Evolutionary conservation across 805 yeast species (phyloP), one percentile per base, ranked within the genome.

Genomic region (Hagleromyces aurorensis): DNA sequence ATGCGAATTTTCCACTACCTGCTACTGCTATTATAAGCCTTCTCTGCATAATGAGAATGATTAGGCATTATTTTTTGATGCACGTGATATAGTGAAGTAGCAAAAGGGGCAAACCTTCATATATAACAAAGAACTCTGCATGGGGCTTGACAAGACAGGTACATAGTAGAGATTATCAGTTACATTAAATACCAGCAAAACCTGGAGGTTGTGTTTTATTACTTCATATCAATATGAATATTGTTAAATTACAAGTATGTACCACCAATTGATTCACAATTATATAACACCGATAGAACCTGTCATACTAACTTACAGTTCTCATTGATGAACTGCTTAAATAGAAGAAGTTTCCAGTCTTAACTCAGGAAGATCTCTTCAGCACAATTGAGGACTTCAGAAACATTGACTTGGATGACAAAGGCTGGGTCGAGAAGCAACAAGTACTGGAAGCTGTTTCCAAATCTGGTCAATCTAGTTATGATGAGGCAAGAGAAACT

Each of bases 401-500:
- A 48, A 62, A 65, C 37, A 79, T 91, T 43, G 99, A 91, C 48
- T 45, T 78, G 19, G 94, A 89, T 25, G 99, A 89, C 49, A 76
- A 80, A 45, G 99, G 99, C 7, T 86, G 86, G 74, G 86, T 79
- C 22, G 96, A 89, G 52, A 89, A 89, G 61, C 86, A 81, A 52
- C 81, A 79, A 34, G 93, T 83, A 20, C 78, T 89, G 55, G 87
- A 85, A 53, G 72, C 86, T 3, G 75, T 86, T 21, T 74, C 94
- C 14, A 72, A 75, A 33, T 59, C 75, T 16, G 96, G 96, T 12
- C 73, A 73, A 31, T 89, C 81, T 29, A 58, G 86, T 18, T 91
- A 91, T 52, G 98, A 91, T 58, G 82, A 79, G 43, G 89, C 94
- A 14, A 78, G 98, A 64, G 94, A 86, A 57, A 83, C 96, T 2